Base-by-base conservation (phyloP, 2,329 filamentous ascomycete genomes). In the Fusarium succisae region DNA sequence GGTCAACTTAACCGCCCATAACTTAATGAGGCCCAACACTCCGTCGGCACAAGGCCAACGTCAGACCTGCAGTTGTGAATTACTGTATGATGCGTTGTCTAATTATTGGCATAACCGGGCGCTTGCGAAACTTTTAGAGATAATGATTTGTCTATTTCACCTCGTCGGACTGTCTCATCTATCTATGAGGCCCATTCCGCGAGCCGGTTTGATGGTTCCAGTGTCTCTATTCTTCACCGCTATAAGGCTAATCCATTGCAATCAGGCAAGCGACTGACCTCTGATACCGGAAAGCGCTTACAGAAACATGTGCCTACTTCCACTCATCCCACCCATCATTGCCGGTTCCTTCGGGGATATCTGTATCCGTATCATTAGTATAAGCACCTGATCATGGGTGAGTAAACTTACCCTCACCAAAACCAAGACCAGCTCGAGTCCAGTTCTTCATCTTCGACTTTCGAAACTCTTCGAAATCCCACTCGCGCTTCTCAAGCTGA, bases 381-480 rank as follows among this genome's bases (percentile, higher is more conserved):
- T 53, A n/a, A 22, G 35, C 24, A 41, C 26, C 38, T 45, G 47
- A 48, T 32, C 20, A 59, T 54, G 30, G 8, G 41, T 45, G 41
- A 43, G 32, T 53, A 35, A 44, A 50, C 60, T 78, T 59, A 84
- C 85, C 83, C 32, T 85, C 67, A 17, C 72, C 83, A 69, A 87
- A 86, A 15, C 81, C 80, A 73, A 85, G 86, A 57, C 86, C 86
- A 37, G 84, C 85, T n/a, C 87, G 81, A 10, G 87, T 87, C 89
- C 88, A 91, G 8, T 79, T 65, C 63, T 80, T 80, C 83, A 91
- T 83, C 85, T 95, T 97, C 70, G 96, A 91, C 77, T 87, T 86
- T 70, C 92, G 90, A 80, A 98, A 98, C 72, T 93, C 90, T 54
- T 92, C 91, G 83, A 95, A 96, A 81, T 97, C 94, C 96, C 96